phyloP scores from a whole-genome alignment of 108 stramenopile genomes.

The Cyclotella cryptica region DNA sequence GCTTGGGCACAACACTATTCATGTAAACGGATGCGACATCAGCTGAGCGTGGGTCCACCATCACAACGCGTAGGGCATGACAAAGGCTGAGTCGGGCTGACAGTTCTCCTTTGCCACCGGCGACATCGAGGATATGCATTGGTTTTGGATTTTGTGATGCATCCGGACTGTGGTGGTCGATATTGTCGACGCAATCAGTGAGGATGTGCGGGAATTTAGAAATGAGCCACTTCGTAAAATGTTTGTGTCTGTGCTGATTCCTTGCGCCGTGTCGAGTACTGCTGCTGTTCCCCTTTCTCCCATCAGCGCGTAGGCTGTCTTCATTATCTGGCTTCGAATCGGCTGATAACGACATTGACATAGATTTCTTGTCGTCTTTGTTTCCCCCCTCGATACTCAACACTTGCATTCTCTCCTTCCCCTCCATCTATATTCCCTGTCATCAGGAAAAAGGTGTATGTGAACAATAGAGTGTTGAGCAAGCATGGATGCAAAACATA shows the following conservation, averaged over 20 bases:
- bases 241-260: constrained; percentile 84
- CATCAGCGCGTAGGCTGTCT: background rate
- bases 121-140: constrained; percentile 66
- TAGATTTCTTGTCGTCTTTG: constrained; percentile 34
- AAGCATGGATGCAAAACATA: background rate
- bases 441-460: background rate
- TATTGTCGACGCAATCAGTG: constrained; percentile 29
- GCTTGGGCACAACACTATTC: constrained; percentile 71
- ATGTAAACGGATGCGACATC: constrained; percentile 67
- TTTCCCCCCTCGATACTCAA: constrained; percentile 18
- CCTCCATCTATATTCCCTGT: background rate
- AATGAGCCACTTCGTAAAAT: constrained; percentile 79
- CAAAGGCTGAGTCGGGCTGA: constrained; percentile 80
- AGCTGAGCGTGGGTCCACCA: constrained; percentile 86
- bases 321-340: constrained; percentile 22
- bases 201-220: constrained; percentile 63
- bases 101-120: constrained; percentile 90
- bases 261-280: constrained; percentile 76
- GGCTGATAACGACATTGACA: constrained; percentile 34
- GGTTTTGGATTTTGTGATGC: background rate
- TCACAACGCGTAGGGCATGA: constrained; percentile 64
- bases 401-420: background rate
- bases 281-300: constrained; percentile 43
- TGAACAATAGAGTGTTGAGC: background rate
- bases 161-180: background rate